These are phyloP conservation scores for Ogataea pilisensis DNA, from an alignment of 805 yeast genomes.

Conservation along the genomic window DNA sequence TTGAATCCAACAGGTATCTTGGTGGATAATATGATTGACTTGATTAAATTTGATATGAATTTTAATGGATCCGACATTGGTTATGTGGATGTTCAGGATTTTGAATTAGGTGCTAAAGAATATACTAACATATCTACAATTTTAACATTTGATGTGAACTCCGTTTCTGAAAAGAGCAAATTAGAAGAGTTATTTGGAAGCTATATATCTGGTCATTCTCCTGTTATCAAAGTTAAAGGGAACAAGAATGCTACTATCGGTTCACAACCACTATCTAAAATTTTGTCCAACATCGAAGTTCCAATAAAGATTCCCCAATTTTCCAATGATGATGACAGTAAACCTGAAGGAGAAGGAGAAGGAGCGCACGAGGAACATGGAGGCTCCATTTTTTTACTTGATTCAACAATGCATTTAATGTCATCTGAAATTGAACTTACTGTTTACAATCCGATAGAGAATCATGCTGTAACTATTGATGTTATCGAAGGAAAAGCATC, in stretches of 20 bases:
- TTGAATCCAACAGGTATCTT: constrained; percentile 32
- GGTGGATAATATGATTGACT: constrained; percentile 25
- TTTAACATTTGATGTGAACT: constrained; percentile 15
- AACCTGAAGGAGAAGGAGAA: constrained; percentile 1
- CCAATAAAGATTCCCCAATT: constrained; percentile 29
- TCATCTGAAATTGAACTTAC: constrained; percentile 51
- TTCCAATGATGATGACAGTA: background rate
- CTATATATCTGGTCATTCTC: constrained; percentile 36
- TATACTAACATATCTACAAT: constrained; percentile 20
- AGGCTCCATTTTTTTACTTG: constrained; percentile 36
- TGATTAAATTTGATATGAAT: constrained; percentile 14
- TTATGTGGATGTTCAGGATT: constrained; percentile 20
- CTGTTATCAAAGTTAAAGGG: constrained; percentile 30
- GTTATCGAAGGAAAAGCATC: constrained; percentile 46
- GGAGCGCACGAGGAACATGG: constrained; percentile 3
- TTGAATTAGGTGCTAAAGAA: constrained; percentile 19
- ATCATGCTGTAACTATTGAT: constrained; percentile 39
- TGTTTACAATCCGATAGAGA: constrained; percentile 49
- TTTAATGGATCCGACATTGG: constrained; percentile 36
- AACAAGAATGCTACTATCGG: constrained; percentile 22
- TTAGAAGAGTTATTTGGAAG: constrained; percentile 36
- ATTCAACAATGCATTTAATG: constrained; percentile 51
- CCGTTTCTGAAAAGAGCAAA: constrained; percentile 16
- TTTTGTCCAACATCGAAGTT: constrained; percentile 22
- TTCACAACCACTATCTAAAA: constrained; percentile 24